phyloP scores from a whole-genome alignment of 495 filamentous ascomycete genomes.

The Apiosordaria backusii region DNA sequence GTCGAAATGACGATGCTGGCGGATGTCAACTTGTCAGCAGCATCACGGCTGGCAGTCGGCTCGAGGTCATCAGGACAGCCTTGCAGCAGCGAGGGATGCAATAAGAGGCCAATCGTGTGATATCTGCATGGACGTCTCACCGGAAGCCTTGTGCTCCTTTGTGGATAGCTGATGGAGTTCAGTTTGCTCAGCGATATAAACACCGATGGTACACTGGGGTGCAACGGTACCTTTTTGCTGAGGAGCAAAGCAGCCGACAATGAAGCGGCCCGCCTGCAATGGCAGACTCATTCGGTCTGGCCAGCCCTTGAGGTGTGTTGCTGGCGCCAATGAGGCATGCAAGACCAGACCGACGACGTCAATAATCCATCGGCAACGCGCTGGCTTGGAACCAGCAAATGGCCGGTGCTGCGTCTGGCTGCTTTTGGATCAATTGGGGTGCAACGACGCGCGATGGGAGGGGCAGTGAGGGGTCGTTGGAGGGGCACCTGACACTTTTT shows the following conservation, averaged over 20 bases:
- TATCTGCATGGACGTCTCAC: slow-evolving; percentile 7
- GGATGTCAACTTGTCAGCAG: not conserved
- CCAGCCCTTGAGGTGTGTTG: not conserved
- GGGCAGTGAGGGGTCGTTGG: slow-evolving; percentile 27
- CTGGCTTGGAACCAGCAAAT: no score
- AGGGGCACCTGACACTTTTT: slow-evolving; percentile 34
- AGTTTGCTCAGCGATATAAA: not conserved
- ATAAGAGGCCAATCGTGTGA: slow-evolving; percentile 20
- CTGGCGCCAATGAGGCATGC: slow-evolving; percentile 5
- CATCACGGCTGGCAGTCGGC: slow-evolving; percentile 10
- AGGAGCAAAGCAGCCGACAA: not conserved
- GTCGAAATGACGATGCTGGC: not conserved
- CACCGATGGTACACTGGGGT: slow-evolving; percentile 8
- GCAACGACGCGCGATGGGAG: slow-evolving; percentile 21
- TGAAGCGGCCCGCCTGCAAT: slow-evolving; percentile 5
- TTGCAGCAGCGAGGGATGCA: slow-evolving; percentile 13
- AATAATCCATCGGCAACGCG: slow-evolving; percentile 2
- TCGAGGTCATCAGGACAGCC: slow-evolving; percentile 24
- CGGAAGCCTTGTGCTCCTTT: not conserved
- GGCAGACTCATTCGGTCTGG: slow-evolving; percentile 4
- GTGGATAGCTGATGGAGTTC: not conserved
- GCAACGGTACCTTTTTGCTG: not conserved
- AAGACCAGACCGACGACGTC: not conserved
- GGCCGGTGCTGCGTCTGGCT: slow-evolving; percentile 20
- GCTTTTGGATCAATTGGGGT: slow-evolving; percentile 24